Base-by-base conservation (phyloP, 768 basidiomycete genomes). In the Punctularia strigosozonata region DNA sequence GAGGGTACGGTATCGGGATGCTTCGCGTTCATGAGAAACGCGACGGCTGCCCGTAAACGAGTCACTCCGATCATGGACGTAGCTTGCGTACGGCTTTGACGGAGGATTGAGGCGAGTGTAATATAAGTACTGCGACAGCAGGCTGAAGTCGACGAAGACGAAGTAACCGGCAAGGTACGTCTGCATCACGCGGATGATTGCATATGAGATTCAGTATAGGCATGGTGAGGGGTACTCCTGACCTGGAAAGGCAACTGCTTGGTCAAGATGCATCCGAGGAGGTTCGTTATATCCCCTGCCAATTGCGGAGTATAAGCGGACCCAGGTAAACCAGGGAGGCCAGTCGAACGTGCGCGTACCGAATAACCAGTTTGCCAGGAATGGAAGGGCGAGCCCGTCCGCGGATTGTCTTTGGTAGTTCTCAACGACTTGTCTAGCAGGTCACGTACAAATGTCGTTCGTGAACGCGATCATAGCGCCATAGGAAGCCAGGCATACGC, bases 181-280 rank as follows among this genome's bases (percentile, higher is more conserved):
- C 88, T 95, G 40, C 2, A 17, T n/a, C n/a, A n/a, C n/a, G n/a
- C n/a, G n/a, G 15, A 23, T 36, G 3, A 31, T 8, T 6, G 8
- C 32, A 37, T 36, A 21, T 40, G 39, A 31, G 35, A 24, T 12
- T 38, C 17, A 18, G 25, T 20, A 38, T 39, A 24, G 47, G 49
- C 18, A 37, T 15, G 33, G 23, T 36, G 23, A 28, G 39, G 36
- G 19, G 37, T 26, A 15, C 17, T 13, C 52, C 73, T 49, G 57
- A 88, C 90, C 62, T 98, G 94, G 58, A 99, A 98, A 17, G 90
- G 89, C 13, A 95, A 69, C 54, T 98, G 95, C 50, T 82, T 73
- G 3, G 95, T 98, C 39, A 99, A 65, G 43, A 97, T 61, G 54
- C 89, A 91, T 7, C 89, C 92, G 42, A 98, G 57, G 22, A 98